phyloP scores from a whole-genome alignment of 2,329 filamentous ascomycete genomes.

The Ophiostoma pallidulum region DNA sequence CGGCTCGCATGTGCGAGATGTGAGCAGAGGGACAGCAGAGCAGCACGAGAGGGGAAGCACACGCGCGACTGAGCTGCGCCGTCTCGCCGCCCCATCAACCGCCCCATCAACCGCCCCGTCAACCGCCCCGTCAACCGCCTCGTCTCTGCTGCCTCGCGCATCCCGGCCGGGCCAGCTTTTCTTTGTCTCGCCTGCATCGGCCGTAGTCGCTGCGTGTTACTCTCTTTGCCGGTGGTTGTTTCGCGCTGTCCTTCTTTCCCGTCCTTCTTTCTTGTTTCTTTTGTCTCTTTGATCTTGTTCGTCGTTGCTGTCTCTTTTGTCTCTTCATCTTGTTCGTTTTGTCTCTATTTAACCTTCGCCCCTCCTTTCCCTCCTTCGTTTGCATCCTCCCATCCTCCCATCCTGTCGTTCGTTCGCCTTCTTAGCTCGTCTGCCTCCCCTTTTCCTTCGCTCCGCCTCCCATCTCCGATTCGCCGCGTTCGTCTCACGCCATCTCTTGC shows the following conservation, averaged over 20 bases:
- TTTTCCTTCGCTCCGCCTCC: not conserved
- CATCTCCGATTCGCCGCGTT: constrained; percentile 2
- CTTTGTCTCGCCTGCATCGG: not conserved
- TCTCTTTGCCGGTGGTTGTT: not conserved
- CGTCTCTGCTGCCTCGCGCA: not conserved
- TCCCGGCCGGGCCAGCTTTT: too few species aligned
- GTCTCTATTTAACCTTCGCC: not conserved
- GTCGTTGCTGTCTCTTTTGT: not conserved
- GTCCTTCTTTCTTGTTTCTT: not conserved
- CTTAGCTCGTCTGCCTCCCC: not conserved
- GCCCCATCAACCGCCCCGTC: constrained; percentile 2
- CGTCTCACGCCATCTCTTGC: not conserved
- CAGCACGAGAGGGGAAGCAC: constrained; percentile 6
- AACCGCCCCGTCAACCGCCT: not conserved
- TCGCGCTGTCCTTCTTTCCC: not conserved
- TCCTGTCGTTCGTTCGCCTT: not conserved
- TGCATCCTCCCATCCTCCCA: not conserved
- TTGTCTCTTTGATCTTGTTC: not conserved
- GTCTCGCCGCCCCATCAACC: constrained; percentile 3
- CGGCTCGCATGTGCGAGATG: constrained; percentile 7
- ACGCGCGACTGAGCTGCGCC: constrained; percentile 9
- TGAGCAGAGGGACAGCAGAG: constrained; percentile 1
- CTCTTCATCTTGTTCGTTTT: not conserved
- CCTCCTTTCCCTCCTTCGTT: not conserved
- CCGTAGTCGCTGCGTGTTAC: not conserved